Percentiles rank a stretch among this genome's conserved stretches.
phyloP scores from a whole-genome alignment of 805 yeast species.

The Ogataea paraovalis region DNA sequence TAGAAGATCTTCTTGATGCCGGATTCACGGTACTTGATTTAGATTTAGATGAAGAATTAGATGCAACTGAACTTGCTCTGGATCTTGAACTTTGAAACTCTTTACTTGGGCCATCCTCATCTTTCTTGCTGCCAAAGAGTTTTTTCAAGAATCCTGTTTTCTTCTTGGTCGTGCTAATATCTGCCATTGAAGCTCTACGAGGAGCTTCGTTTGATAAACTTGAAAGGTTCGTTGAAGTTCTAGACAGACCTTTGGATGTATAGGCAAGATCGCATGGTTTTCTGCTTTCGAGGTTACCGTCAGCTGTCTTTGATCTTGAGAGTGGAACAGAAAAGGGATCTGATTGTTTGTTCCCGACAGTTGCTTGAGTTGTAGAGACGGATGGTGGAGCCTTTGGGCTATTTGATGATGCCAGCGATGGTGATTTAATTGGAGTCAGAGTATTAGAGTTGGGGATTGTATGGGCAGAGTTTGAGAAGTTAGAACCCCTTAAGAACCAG shows the following conservation, averaged over 20 bases:
- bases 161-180: slow-evolving; percentile 8
- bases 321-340: slow-evolving; percentile 12
- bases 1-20: background rate
- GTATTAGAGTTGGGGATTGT: background rate
- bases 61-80: slow-evolving; percentile 5
- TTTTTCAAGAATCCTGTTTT: slow-evolving; percentile 17
- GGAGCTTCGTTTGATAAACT: slow-evolving; percentile 1
- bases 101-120: slow-evolving; percentile 1
- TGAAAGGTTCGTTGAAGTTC: slow-evolving; percentile 29
- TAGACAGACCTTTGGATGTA: slow-evolving; percentile 11
- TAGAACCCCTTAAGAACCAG: slow-evolving; percentile 28
- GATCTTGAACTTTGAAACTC: slow-evolving; percentile 3
- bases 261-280: slow-evolving; percentile 6
- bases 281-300: slow-evolving; percentile 13
- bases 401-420: slow-evolving; percentile 21
- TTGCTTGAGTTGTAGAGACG: slow-evolving; percentile 17
- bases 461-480: slow-evolving; percentile 7
- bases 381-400: slow-evolving; percentile 28
- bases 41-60: slow-evolving; percentile 1
- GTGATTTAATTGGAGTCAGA: slow-evolving; percentile 23
- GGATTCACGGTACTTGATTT: background rate
- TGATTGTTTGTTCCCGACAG: slow-evolving; percentile 2
- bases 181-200: slow-evolving; percentile 4
- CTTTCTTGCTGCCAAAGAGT: slow-evolving; percentile 21
- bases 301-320: slow-evolving; percentile 26